Evolutionary conservation across 805 yeast species (phyloP), one percentile per base, ranked within the genome.

Genomic region (Candida argentea): DNA sequence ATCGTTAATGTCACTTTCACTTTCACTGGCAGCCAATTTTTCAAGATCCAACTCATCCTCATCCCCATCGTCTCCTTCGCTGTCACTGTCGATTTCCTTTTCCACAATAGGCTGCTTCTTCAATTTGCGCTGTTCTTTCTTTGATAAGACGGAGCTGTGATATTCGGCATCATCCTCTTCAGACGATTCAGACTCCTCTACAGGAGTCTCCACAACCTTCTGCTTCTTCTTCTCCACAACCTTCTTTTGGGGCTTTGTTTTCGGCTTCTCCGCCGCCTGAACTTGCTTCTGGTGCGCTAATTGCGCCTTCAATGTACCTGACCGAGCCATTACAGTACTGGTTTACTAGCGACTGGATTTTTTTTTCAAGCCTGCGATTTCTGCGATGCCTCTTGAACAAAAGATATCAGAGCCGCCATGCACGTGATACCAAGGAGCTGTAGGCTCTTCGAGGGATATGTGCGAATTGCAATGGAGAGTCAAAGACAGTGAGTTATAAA

Each of bases 111-210:
- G 42, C 37, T 48, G 50, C 50, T 73, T 73, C 61, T 72, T 73
- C 52, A 73, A 54, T 43, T 65, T 59, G 57, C 81, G 70, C 47
- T 64, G 66, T 28, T 75, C 81, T 42, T 75, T 78, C 53, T 71
- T 76, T 26, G 83, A 75, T 32, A 76, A 57, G 12, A 65, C 57
- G 14, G 51, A 46, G 37, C 74, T 65, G 37, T 73, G 56, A 33
- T 70, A 70, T 15, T 52, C 68, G 24, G 45, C 54, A 6, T 34
- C 40, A 26, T 48, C 58, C 7, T 43, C 42, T 25, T 36, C 38
- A 22, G 22, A 31, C 32, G 38, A 29, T 5, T 33, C 32, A 19
- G 24, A 35, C 22, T 25, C 32, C 14, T 24, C 35, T 26, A 36
- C 26, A 16, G 21, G 20, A 17, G 16, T 20, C 14, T 30, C 37